These are phyloP conservation scores for Bipolaris gigantea DNA, from an alignment of 2,329 filamentous ascomycete genomes.

Conservation along the genomic window DNA sequence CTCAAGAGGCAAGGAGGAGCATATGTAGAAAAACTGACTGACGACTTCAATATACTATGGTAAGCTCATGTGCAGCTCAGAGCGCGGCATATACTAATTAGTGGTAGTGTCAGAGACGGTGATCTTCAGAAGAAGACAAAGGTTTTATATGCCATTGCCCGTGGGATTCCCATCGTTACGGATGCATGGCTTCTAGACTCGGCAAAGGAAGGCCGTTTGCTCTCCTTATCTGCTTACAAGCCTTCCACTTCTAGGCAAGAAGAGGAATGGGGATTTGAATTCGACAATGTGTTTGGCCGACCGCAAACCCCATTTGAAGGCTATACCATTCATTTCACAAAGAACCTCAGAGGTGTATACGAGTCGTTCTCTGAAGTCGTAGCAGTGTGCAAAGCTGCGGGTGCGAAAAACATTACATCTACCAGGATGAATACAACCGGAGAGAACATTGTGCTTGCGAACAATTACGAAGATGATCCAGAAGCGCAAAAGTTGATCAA, in stretches of 20 bases:
- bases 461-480: conserved; percentile 37
- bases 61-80: conserved; percentile 14
- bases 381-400: conserved; percentile 43
- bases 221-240: conserved; percentile 40
- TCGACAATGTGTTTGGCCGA: conserved; percentile 36
- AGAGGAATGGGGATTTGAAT: conserved; percentile 44
- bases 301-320: conserved; percentile 51
- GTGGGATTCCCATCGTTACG: conserved; percentile 51
- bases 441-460: conserved; percentile 45
- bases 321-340: conserved; percentile 55
- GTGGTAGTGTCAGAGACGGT: conserved; percentile 43
- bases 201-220: conserved; percentile 39
- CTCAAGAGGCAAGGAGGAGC: conserved; percentile 39
- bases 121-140: conserved; percentile 50
- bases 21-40: conserved; percentile 37
- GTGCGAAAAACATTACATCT: conserved; percentile 38
- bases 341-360: conserved; percentile 40
- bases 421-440: conserved; percentile 27
- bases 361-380: conserved; percentile 45
- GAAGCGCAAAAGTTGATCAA: conserved; percentile 41
- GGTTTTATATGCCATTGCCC: conserved; percentile 48
- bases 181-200: conserved; percentile 52
- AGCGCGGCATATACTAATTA: conserved; percentile 14
- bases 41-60: conserved; percentile 39
- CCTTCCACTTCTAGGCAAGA: conserved; percentile 41